Base-by-base conservation (phyloP, 805 yeast species). In the Blastobotrys americana region DNA sequence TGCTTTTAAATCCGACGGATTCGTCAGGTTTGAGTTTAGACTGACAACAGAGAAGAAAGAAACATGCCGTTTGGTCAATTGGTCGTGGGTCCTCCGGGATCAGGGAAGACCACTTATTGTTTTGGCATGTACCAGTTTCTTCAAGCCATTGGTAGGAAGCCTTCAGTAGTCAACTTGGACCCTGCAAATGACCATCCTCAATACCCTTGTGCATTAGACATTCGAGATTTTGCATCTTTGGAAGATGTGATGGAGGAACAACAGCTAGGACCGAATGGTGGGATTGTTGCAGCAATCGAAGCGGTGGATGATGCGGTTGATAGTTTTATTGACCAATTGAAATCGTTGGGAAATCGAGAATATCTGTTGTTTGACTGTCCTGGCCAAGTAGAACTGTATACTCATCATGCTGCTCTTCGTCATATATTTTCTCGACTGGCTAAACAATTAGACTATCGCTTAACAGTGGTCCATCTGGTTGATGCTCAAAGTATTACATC, bases 21-120 rank as follows among this genome's bases (percentile, higher is more conserved):
- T n/a, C n/a, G n/a, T n/a, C n/a, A n/a, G n/a, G n/a, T n/a, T n/a
- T n/a, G n/a, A n/a, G n/a, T n/a, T n/a, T n/a, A n/a, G n/a, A n/a
- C n/a, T n/a, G n/a, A n/a, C n/a, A n/a, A n/a, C n/a, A n/a, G n/a
- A n/a, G n/a, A n/a, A n/a, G n/a, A n/a, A n/a, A n/a, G n/a, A n/a
- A n/a, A n/a, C 25, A 51, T 58, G 58, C 53, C 55, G 31, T 63
- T 84, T 63, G 96, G 95, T 3, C 96, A 93, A 65, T 77, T 93
- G 6, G 89, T 90, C 6, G 87, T 93, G 33, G 99, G 99, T 0
- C 97, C 98, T 0, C 99, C 99, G 0, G 99, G 98, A 1, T 76
- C 95, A 0, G 99, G 99, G 1, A 93, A 93, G 59, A 85, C 96
- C 0, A 94, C 98, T 0, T 93, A 86, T 61, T 89, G 97, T 62